Base-by-base conservation (phyloP, 2,329 filamentous ascomycete genomes). In the Endoconidiophora laricicola region DNA sequence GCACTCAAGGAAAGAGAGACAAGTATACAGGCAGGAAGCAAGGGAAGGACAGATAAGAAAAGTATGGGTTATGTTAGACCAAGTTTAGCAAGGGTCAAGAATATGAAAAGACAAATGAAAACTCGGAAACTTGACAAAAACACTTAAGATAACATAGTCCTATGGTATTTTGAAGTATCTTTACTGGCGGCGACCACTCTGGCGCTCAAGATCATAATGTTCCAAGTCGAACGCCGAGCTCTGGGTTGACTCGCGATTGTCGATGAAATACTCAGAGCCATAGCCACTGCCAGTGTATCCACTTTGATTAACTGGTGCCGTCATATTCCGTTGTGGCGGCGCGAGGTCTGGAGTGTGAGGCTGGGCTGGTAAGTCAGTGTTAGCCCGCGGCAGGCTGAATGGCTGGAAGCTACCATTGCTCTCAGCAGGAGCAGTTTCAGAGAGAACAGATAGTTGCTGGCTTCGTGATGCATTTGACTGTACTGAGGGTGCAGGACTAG, bases 241-340 rank as follows among this genome's bases (percentile, higher is more conserved):
- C 29, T 48, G 49, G 18, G 48, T 52, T 12, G 48, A 46, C 26
- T 52, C 46, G 10, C 48, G 51, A 33, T 51, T 24, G 41, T 46
- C 50, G 42, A 48, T 60, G 55, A 48, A 57, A 55, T 45, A 57
- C 56, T 38, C 56, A 20, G 43, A 55, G 54, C 51, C 54, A 55
- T 43, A 55, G 54, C 49, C 58, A 48, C 48, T 58, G 36, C 50
- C 45, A 12, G 50, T 53, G 50, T 53, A 53, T 4, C 51, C 51
- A 33, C 12, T 6, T 2, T 36, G 29, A 16, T 41, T 41, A 49
- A 54, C 43, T 57, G 67, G 66, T 3, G 65, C 66, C 20, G 69
- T 72, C 64, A 71, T 65, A 50, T 67, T 71, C 46, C 70, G 63
- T 54, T 65, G 64, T 1, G 67, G 66, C 24, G 64, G 57, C 37